phyloP scores from a whole-genome alignment of 2,329 filamentous ascomycete species.

The Cladobotryum mycophilum region DNA sequence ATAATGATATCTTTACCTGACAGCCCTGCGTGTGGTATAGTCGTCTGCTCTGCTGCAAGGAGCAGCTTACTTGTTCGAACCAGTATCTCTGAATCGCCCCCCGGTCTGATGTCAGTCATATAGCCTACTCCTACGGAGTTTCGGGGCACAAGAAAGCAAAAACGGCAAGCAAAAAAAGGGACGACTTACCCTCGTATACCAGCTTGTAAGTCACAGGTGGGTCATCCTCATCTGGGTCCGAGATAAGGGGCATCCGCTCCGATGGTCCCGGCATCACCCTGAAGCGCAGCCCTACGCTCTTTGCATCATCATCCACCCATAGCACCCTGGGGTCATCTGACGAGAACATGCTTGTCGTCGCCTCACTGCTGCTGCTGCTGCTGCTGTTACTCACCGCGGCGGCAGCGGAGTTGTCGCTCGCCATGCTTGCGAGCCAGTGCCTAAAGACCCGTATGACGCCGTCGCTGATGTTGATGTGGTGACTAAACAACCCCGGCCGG shows the following conservation, averaged over 20 bases:
- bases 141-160: too few species aligned
- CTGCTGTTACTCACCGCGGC: too few species aligned
- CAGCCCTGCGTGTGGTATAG: constrained; percentile 51
- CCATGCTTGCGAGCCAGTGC: constrained; percentile 56
- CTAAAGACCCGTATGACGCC: constrained; percentile 65
- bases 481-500: constrained; percentile 54
- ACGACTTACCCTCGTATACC: constrained; percentile 60
- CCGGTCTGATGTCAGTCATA: background rate
- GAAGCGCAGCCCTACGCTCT: constrained; percentile 63
- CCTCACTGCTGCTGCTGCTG: background rate
- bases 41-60: constrained; percentile 58
- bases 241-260: constrained; percentile 46
- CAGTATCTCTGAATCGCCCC: constrained; percentile 53
- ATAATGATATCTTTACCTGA: constrained; percentile 64
- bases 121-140: background rate
- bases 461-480: constrained; percentile 60
- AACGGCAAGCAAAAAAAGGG: too few species aligned
- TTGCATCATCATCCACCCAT: constrained; percentile 58
- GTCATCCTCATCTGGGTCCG: constrained; percentile 51
- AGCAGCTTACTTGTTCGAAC: constrained; percentile 59
- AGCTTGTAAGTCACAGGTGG: constrained; percentile 63
- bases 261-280: constrained; percentile 40
- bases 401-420: constrained; percentile 10
- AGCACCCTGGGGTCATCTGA: constrained; percentile 38
- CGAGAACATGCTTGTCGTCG: background rate